A percentile compares a stretch with the other conserved stretches of the same genome.
phyloP scores from a whole-genome alignment of 768 basidiomycete genomes.

The Rhodotorula taiwanensis region DNA sequence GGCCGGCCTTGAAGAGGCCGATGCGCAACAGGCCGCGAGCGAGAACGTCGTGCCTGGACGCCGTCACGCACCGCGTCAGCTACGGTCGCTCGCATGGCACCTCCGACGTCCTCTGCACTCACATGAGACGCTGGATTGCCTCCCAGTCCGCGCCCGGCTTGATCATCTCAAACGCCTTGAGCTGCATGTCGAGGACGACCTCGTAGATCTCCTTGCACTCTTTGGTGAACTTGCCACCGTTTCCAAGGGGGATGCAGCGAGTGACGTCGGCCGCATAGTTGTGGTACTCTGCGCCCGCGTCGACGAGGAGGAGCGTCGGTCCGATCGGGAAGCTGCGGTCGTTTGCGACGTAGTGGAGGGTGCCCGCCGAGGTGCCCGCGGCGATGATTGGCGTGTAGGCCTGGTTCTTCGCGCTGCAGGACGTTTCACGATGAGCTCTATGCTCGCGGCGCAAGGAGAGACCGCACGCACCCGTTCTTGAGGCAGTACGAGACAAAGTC shows the following conservation, averaged over 20 bases:
- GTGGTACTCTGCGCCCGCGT: constrained; percentile 87
- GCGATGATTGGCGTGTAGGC: constrained; percentile 92
- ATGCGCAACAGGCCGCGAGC: constrained; percentile 71
- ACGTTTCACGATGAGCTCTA: not conserved
- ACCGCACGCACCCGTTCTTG: constrained; percentile 63
- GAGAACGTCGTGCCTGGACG: constrained; percentile 61
- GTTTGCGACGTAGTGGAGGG: constrained; percentile 91
- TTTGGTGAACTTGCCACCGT: constrained; percentile 77
- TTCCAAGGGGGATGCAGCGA: constrained; percentile 61
- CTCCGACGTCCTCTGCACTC: not conserved
- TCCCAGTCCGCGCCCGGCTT: constrained; percentile 87
- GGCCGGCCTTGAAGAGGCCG: constrained; percentile 71
- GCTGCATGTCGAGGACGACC: constrained; percentile 85
- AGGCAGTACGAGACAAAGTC: constrained; percentile 85
- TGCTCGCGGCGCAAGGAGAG: not conserved
- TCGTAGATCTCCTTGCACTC: constrained; percentile 77
- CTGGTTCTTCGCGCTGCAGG: constrained; percentile 67
- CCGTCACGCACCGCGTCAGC: too few relatives aligned
- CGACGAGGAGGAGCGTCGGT: constrained; percentile 44
- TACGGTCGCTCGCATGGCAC: too few relatives aligned
- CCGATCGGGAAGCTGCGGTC: constrained; percentile 31
- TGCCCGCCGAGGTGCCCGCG: constrained; percentile 74
- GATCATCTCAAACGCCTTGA: constrained; percentile 62
- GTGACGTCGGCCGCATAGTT: constrained; percentile 62
- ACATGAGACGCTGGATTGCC: constrained; percentile 67